Evolutionary conservation across 768 basidiomycete species (phyloP).

Genomic region (Agrocybe pediades): DNA sequence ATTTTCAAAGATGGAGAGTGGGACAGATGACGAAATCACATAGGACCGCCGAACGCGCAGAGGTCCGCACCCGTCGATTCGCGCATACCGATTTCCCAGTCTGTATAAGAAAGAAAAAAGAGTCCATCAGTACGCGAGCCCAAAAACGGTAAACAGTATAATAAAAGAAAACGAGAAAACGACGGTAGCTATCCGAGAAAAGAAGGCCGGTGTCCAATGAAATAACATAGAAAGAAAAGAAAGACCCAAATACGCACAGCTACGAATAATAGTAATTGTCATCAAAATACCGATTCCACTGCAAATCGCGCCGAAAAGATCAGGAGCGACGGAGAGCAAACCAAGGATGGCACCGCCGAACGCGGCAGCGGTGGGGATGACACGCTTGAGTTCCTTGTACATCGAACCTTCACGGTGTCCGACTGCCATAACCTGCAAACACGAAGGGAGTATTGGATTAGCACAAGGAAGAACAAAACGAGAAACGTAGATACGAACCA

Average conservation of each 20-base stretch:
- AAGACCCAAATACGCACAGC: constrained; percentile 60
- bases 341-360: constrained; percentile 98
- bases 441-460: background rate
- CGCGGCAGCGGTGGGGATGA: constrained; percentile 97
- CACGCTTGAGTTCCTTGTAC: constrained; percentile 99
- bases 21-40: constrained; percentile 40
- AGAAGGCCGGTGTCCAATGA: background rate
- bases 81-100: constrained; percentile 95
- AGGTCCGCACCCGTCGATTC: constrained; percentile 86
- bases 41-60: constrained; percentile 75
- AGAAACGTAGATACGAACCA: constrained; percentile 51
- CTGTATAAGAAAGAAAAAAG: constrained; percentile 35
- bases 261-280: constrained; percentile 98
- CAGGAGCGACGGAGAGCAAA: constrained; percentile 86
- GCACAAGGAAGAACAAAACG: background rate
- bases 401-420: constrained; percentile 95
- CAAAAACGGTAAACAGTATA: background rate
- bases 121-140: constrained; percentile 1
- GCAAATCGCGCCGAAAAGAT: constrained; percentile 94
- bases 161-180: background rate
- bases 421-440: constrained; percentile 69
- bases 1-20: no score
- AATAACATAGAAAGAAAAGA: background rate
- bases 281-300: constrained; percentile 96
- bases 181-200: no score